Conservation (phyloP, 345 rosid genomes). For the Orychophragmus violaceus region DNA sequence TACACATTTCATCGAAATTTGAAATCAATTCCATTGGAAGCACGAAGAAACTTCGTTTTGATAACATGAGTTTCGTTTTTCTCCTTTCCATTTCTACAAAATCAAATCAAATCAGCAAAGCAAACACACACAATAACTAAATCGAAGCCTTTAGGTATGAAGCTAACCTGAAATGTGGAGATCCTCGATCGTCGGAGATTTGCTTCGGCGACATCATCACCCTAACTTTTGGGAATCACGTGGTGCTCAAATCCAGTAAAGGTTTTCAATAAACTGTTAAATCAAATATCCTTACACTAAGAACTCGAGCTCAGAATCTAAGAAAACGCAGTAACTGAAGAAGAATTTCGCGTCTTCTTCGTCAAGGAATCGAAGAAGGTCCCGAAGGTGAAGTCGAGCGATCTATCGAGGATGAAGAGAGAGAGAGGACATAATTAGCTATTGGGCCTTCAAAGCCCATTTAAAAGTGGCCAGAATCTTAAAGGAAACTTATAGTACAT, state of each 20-base stretch:
- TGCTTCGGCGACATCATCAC: slow-evolving; percentile 75
- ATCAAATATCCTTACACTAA: neutral
- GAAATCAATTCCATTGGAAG: neutral
- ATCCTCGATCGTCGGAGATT: slow-evolving; percentile 73
- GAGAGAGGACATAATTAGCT: neutral
- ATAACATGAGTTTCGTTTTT: no score
- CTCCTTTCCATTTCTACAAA: neutral
- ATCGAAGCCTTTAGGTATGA: neutral
- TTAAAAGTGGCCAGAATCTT: neutral
- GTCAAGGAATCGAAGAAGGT: neutral
- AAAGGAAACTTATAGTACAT: no score
- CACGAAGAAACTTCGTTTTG: neutral
- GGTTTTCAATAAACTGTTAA: neutral
- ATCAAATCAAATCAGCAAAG: neutral
- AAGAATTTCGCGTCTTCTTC: slow-evolving; percentile 17
- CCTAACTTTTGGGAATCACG: neutral
- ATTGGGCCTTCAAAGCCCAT: slow-evolving; percentile 20
- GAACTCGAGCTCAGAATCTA: neutral
- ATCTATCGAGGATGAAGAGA: slow-evolving; percentile 16
- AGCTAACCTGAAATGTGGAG: slow-evolving; percentile 62
- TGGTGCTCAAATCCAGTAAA: neutral
- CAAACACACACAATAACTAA: neutral
- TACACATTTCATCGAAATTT: neutral
- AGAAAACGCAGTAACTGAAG: neutral
- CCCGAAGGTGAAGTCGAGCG: slow-evolving; percentile 12